phyloP scores from a whole-genome alignment of 1,139 yeast genomes.

The Zygoascus hellenicus region DNA sequence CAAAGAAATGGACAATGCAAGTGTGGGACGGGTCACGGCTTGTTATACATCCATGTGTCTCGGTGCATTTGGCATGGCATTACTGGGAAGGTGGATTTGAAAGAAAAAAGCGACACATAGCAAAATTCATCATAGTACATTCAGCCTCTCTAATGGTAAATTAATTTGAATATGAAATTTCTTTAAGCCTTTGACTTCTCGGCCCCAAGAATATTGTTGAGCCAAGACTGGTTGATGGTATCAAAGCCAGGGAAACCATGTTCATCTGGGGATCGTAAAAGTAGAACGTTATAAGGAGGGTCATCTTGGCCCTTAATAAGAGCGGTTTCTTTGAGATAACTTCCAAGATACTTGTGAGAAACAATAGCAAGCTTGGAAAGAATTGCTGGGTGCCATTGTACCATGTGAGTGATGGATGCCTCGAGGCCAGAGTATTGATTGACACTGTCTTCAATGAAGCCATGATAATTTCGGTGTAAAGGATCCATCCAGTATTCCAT shows the following conservation, averaged over 20 bases:
- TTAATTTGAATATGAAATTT: no score
- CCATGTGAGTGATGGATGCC: constrained; percentile 60
- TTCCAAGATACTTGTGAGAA: constrained; percentile 36
- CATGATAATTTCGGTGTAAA: constrained; percentile 57
- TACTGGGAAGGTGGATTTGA: constrained; percentile 85
- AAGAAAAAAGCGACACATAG: not conserved
- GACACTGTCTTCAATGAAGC: constrained; percentile 51
- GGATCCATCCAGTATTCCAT: constrained; percentile 68
- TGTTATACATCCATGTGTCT: constrained; percentile 42
- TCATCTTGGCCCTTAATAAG: constrained; percentile 20
- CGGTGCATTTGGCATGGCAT: constrained; percentile 82
- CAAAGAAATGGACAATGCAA: constrained; percentile 26
- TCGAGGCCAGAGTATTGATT: constrained; percentile 27
- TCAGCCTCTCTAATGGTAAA: no score
- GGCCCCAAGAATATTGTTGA: constrained; percentile 4
- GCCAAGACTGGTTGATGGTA: constrained; percentile 8
- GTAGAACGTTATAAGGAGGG: constrained; percentile 21
- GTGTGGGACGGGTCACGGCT: constrained; percentile 35
- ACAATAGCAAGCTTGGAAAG: constrained; percentile 65
- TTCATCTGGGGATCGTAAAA: constrained; percentile 23
- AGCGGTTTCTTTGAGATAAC: constrained; percentile 25
- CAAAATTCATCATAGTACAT: not conserved
- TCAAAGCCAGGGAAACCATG: constrained; percentile 16
- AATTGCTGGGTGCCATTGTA: constrained; percentile 89
- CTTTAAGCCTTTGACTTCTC: not conserved